A percentile compares a stretch with the other conserved stretches of the same genome.
phyloP scores from a whole-genome alignment of 1,284 basidiomycete genomes.

The Cerioporus squamosus region DNA sequence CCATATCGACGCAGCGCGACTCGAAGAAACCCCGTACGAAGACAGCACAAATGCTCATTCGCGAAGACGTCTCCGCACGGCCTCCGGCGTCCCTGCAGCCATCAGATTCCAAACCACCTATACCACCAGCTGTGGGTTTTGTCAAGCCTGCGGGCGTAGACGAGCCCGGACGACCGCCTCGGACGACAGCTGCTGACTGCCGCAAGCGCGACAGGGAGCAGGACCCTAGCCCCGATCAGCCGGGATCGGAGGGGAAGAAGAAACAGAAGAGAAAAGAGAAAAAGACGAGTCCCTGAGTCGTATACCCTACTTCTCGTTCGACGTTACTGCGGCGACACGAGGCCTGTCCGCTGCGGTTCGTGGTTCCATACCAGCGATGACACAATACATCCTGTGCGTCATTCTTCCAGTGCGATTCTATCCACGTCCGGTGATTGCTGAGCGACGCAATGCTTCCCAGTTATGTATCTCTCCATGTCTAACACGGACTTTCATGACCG shows the following conservation, averaged over 20 bases:
- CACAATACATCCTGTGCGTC: constrained; percentile 18
- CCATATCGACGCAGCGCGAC: constrained; percentile 25
- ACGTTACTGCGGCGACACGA: neutral
- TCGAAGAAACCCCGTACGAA: constrained; percentile 38
- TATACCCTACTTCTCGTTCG: neutral
- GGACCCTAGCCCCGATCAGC: constrained; percentile 10
- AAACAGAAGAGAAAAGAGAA: constrained; percentile 27
- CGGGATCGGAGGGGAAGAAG: constrained; percentile 26
- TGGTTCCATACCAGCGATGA: neutral
- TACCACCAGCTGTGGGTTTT: constrained; percentile 38
- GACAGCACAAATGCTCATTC: constrained; percentile 54
- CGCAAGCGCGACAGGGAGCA: constrained; percentile 28
- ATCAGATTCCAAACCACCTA: constrained; percentile 1
- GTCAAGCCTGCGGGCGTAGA: constrained; percentile 62
- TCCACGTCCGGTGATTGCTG: neutral
- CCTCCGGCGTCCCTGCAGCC: constrained; percentile 16
- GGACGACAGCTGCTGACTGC: neutral
- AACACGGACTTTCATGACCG: too few species aligned
- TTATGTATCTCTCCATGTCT: neutral
- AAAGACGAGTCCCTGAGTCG: constrained; percentile 7
- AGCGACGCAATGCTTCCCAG: neutral
- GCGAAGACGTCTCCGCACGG: constrained; percentile 45
- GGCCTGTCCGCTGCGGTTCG: neutral
- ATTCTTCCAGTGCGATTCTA: neutral
- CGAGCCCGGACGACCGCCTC: constrained; percentile 38